Conservation (phyloP, 2,329 filamentous ascomycete species). For the Metarhizium album region DNA sequence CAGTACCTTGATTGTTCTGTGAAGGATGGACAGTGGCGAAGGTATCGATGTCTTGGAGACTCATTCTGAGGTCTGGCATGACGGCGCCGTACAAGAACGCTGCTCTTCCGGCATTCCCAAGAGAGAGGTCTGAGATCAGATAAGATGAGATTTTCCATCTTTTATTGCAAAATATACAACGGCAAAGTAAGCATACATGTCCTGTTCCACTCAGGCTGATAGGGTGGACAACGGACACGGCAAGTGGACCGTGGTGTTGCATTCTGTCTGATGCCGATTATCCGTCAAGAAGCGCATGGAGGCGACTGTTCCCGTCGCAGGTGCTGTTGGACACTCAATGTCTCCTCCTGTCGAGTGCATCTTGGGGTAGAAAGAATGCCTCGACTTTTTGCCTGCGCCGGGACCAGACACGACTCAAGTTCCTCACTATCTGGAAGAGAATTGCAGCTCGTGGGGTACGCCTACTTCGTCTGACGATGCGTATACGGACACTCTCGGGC, state of each 20-base stretch:
- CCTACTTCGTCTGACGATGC: too few relatives aligned
- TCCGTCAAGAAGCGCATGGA: neutral
- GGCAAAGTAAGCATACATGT: neutral
- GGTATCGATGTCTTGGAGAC: neutral
- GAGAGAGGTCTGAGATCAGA: neutral
- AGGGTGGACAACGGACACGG: neutral
- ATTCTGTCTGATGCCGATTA: neutral
- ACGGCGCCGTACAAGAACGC: neutral
- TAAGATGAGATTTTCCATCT: neutral
- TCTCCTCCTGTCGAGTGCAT: too few relatives aligned
- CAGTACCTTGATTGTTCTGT: neutral
- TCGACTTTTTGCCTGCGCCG: too few relatives aligned
- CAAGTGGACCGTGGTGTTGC: neutral
- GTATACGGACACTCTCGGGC: too few relatives aligned
- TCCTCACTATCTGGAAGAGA: too few relatives aligned
- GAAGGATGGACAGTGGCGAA: neutral
- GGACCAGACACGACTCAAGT: too few relatives aligned
- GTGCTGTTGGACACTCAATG: too few relatives aligned
- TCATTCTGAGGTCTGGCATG: neutral
- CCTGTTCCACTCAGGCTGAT: neutral
- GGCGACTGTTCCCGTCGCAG: too few relatives aligned
- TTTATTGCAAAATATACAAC: neutral
- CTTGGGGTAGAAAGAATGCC: too few relatives aligned
- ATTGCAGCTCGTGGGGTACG: too few relatives aligned
- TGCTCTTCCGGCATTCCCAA: neutral